Conservation (phyloP, 1,139 yeast genomes). For the Pichiaceae sp. region DNA sequence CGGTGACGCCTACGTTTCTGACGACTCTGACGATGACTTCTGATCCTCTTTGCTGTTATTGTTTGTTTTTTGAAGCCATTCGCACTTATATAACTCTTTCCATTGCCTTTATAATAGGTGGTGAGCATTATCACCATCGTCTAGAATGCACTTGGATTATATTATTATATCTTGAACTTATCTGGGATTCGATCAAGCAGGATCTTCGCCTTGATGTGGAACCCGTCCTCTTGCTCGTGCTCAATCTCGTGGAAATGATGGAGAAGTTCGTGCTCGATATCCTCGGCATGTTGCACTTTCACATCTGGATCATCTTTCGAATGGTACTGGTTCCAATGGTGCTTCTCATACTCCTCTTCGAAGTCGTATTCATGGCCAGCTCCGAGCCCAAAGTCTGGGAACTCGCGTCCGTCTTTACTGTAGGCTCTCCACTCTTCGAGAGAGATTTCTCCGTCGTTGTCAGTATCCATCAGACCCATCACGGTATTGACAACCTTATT, state of each 20-base stretch:
- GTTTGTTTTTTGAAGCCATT: slow-evolving; percentile 5
- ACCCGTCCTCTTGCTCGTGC: slow-evolving; percentile 38
- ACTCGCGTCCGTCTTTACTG: slow-evolving; percentile 51
- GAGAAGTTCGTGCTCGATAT: slow-evolving; percentile 78
- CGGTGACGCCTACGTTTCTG: slow-evolving; percentile 97
- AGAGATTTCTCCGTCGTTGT: slow-evolving; percentile 58
- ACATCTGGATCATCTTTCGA: slow-evolving; percentile 78
- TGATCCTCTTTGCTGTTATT: slow-evolving; percentile 2
- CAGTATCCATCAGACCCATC: slow-evolving; percentile 51
- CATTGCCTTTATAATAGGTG: not conserved
- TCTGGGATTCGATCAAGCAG: slow-evolving; percentile 28
- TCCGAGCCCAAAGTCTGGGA: slow-evolving; percentile 92
- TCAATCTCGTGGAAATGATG: slow-evolving; percentile 87
- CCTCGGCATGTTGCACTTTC: slow-evolving; percentile 73
- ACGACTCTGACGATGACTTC: slow-evolving; percentile 27
- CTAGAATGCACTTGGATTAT: slow-evolving; percentile 1
- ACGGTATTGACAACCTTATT: slow-evolving; percentile 50
- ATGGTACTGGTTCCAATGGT: slow-evolving; percentile 89
- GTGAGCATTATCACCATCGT: slow-evolving; percentile 1
- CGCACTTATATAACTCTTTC: slow-evolving; percentile 3
- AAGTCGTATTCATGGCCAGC: slow-evolving; percentile 97
- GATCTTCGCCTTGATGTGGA: slow-evolving; percentile 24
- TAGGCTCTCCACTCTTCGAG: slow-evolving; percentile 69
- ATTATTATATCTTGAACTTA: slow-evolving; percentile 7
- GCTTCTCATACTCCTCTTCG: slow-evolving; percentile 87